phyloP scores from a whole-genome alignment of 306 rosid species.

The Inga oerstediana region DNA sequence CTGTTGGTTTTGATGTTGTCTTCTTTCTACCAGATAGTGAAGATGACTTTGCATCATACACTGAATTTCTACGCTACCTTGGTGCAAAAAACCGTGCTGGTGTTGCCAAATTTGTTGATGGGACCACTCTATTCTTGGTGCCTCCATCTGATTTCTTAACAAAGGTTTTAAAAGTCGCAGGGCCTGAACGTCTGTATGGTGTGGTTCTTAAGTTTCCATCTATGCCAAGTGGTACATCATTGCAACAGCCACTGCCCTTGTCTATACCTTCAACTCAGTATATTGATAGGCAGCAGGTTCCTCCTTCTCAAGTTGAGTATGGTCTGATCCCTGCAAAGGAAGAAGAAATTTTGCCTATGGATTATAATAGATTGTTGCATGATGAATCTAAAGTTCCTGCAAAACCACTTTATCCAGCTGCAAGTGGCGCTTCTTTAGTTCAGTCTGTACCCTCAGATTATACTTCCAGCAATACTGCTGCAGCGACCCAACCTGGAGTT shows the following conservation, averaged over 20 bases:
- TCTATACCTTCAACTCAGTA: slow-evolving; percentile 65
- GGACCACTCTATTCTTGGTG: slow-evolving; percentile 88
- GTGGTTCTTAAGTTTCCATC: slow-evolving; percentile 94
- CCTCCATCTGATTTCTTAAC: slow-evolving; percentile 97
- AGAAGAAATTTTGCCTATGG: slow-evolving; percentile 59
- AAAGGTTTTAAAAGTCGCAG: slow-evolving; percentile 78
- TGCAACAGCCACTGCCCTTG: slow-evolving; percentile 58
- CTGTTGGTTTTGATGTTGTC: slow-evolving; percentile 85
- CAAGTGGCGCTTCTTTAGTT: slow-evolving; percentile 54
- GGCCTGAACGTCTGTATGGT: slow-evolving; percentile 97
- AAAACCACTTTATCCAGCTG: slow-evolving; percentile 52
- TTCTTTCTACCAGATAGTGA: slow-evolving; percentile 98
- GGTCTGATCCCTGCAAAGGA: slow-evolving; percentile 55
- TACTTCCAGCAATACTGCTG: slow-evolving; percentile 46
- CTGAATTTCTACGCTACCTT: slow-evolving; percentile 91
- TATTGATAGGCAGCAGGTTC: slow-evolving; percentile 64
- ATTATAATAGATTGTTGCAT: slow-evolving; percentile 63
- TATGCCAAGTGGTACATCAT: slow-evolving; percentile 49
- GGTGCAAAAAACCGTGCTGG: slow-evolving; percentile 97
- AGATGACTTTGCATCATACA: slow-evolving; percentile 99
- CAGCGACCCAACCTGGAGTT: slow-evolving; percentile 78
- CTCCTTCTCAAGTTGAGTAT: slow-evolving; percentile 64
- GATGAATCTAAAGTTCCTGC: slow-evolving; percentile 69
- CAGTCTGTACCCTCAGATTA: slow-evolving; percentile 63
- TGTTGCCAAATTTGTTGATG: slow-evolving; percentile 92